Base-by-base conservation (phyloP, 176 grass and related monocot species). In the Ampelocalamus luodianensis region DNA sequence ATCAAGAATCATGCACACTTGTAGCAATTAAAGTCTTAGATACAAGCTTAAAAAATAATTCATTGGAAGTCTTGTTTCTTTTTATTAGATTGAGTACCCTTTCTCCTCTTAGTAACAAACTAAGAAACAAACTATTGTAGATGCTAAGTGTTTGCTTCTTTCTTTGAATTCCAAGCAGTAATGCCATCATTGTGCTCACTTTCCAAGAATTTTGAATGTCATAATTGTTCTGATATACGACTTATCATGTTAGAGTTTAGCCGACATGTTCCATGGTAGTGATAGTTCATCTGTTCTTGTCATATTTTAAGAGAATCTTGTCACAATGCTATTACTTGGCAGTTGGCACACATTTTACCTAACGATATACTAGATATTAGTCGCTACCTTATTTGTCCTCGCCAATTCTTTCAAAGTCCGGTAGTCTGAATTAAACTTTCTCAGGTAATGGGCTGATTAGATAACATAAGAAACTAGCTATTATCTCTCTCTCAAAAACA, bases 131-230 rank as follows among this genome's bases (percentile, higher is more conserved):
- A n/a, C n/a, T n/a, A n/a, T n/a, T n/a, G n/a, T n/a, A n/a, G n/a
- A n/a, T n/a, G n/a, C n/a, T n/a, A n/a, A 88, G 78, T 89, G 44
- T 50, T 79, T 49, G 36, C 43, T 83, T 80, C 16, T 87, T 73
- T 51, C 68, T 87, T 82, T 63, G 23, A 67, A 86, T 88, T 76
- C 23, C 80, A 63, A 76, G 39, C 49, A 44, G n/a, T 48, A 64
- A 88, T 85, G 49, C 24, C 9, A 66, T 54, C 43, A n/a, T 27
- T 61, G 48, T 48, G 61, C 54, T 36, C 7, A 50, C 6, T n/a
- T 63, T 63, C 36, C 67, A 50, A 23, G 55, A 65, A 48, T 65
- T 62, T 20, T 81, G 58, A 55, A 60, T 67, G 24, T 63, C 3
- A 23, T 75, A 34, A 37, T 18, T 51, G 49, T 45, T 88, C 38